Evolutionary conservation across 2,329 filamentous ascomycete genomes (phyloP), one percentile per base, ranked within the genome.

Genomic region (Teratosphaeriaceae sp.): DNA sequence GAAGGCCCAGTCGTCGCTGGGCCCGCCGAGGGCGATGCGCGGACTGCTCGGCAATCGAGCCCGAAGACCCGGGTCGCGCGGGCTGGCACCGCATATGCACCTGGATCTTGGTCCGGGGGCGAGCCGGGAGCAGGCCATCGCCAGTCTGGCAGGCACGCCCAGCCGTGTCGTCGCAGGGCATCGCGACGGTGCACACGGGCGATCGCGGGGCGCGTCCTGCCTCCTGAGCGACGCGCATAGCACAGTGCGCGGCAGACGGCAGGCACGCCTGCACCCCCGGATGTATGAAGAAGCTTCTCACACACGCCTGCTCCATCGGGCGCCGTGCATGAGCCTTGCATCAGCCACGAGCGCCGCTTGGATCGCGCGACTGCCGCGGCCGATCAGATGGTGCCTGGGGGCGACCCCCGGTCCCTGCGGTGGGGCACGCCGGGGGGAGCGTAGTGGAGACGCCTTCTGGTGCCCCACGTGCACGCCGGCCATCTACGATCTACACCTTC

Each of bases 41-140:
- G 54, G 54, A 58, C n/a, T n/a, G n/a, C n/a, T 56, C 56, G 56
- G 55, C 56, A 45, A 44, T 38, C 47, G 45, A 51, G 47, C 47
- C 54, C 54, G 54, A 46, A 33, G 46, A 55, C 56, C 50, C 48
- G 53, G 52, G 46, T 48, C 48, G 38, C 38, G 51, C 53, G 52
- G 44, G 29, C 52, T 56, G 40, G 35, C 51, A 54, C 53, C 26
- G 46, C 54, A 45, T 45, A 45, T 30, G 48, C 48, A 47, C 38
- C 45, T 45, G 45, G 48, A 52, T 56, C 54, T 56, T 44, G 50
- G 49, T 52, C 50, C 53, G 52, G 49, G 48, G 36, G 29, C 34
- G 42, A 11, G 20, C 34, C 29, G 21, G 29, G 18, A 24, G 22
- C 29, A 30, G 24, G n/a, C 19, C 26, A 20, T 22, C 8, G 35